A percentile compares a stretch with the other conserved stretches of the same genome.
Conservation (phyloP, 2,329 filamentous ascomycete species). For the Aspergillus cejpii region DNA sequence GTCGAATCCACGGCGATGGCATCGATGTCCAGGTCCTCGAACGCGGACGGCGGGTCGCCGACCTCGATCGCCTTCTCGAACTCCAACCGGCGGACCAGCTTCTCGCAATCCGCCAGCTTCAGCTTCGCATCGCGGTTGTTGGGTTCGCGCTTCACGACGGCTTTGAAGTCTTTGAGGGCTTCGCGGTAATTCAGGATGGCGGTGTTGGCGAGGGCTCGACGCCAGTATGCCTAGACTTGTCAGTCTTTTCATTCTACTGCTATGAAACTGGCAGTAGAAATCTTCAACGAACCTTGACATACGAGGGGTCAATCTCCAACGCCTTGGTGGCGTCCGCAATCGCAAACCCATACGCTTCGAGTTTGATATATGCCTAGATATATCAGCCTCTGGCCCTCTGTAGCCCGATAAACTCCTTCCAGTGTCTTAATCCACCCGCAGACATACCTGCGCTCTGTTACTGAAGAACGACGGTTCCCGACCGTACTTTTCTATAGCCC, state of each 20-base stretch:
- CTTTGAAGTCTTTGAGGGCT: constrained; percentile 84
- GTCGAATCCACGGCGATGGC: constrained; percentile 71
- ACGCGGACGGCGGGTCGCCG: constrained; percentile 82
- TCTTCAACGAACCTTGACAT: constrained; percentile 77
- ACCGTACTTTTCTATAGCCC: constrained; percentile 79
- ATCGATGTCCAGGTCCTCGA: constrained; percentile 82
- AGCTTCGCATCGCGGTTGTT: constrained; percentile 83
- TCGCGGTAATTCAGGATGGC: constrained; percentile 85
- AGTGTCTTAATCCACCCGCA: too few relatives aligned
- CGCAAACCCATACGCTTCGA: constrained; percentile 89
- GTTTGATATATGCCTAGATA: constrained; percentile 79
- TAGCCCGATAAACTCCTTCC: too few relatives aligned
- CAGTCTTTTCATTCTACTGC: neutral
- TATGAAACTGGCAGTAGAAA: too few relatives aligned
- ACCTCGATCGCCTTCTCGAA: constrained; percentile 95
- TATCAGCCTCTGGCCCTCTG: constrained; percentile 6
- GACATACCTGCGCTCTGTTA: constrained; percentile 82
- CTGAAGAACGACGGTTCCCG: constrained; percentile 85
- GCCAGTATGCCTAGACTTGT: constrained; percentile 75
- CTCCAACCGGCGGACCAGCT: constrained; percentile 82
- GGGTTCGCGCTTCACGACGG: constrained; percentile 80
- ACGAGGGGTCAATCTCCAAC: constrained; percentile 77
- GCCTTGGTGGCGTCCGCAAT: constrained; percentile 86
- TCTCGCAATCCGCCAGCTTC: constrained; percentile 88
- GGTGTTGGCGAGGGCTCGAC: constrained; percentile 82